phyloP scores from a whole-genome alignment of 2,329 filamentous ascomycete genomes.

The Byssoonygena ceratinophila region DNA sequence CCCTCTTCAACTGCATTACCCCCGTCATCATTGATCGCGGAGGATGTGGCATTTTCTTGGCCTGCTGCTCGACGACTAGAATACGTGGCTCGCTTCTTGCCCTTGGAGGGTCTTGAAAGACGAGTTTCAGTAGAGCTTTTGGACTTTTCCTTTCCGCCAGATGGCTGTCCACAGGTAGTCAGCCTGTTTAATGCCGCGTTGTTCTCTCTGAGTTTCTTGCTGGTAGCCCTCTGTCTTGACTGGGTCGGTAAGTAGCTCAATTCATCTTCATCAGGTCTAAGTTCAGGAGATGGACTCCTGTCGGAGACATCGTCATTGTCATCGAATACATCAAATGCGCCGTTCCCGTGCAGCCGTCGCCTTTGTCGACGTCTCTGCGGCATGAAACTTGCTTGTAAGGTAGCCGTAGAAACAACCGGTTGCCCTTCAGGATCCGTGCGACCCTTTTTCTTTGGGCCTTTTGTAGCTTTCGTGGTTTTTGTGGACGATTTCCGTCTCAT shows the following conservation, averaged over 20 bases:
- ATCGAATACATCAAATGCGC: constrained; percentile 12
- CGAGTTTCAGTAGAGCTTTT: background rate
- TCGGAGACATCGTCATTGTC: constrained; percentile 2
- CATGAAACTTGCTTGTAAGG: constrained; percentile 28
- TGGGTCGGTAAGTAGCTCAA: constrained; percentile 24
- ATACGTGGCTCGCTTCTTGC: constrained; percentile 8
- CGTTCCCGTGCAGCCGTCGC: constrained; percentile 16
- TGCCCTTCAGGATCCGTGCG: background rate
- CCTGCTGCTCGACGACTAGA: background rate
- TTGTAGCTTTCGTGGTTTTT: background rate
- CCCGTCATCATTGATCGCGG: background rate
- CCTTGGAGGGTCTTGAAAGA: background rate
- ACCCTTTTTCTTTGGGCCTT: constrained; percentile 1
- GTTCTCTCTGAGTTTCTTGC: constrained; percentile 19
- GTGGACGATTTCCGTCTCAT: background rate
- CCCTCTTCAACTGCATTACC: constrained; percentile 9
- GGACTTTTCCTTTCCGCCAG: constrained; percentile 15
- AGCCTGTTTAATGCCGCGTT: constrained; percentile 14
- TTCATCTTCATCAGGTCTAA: constrained; percentile 30
- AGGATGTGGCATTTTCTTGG: background rate
- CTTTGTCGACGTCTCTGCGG: constrained; percentile 26
- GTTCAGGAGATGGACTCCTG: background rate
- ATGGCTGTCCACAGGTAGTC: constrained; percentile 12
- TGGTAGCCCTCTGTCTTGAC: constrained; percentile 18
- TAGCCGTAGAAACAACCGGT: constrained; percentile 26